phyloP scores from a whole-genome alignment of 805 yeast genomes.

The Diddensiella transvaalensis region DNA sequence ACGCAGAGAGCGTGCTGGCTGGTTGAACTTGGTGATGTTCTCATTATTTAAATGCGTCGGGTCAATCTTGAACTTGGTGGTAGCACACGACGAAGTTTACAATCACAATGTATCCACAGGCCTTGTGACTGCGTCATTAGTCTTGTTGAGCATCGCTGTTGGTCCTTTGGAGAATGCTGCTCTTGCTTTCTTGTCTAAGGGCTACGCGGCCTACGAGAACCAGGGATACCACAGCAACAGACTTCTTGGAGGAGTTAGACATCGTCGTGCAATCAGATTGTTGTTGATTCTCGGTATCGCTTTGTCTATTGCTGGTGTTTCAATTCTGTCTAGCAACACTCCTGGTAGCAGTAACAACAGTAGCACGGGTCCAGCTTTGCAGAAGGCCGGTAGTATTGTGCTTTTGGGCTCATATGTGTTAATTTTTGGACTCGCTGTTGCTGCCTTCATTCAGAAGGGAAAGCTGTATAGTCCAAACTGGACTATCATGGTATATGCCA shows the following conservation, averaged over 20 bases:
- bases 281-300: conserved; percentile 5
- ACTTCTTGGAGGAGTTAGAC: background rate
- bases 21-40: conserved; percentile 11
- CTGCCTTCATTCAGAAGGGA: background rate
- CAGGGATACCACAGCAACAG: background rate
- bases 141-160: conserved; percentile 11
- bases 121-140: conserved; percentile 9
- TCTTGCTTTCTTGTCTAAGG: conserved; percentile 12
- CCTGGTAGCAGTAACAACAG: background rate
- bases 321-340: conserved; percentile 3
- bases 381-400: conserved; percentile 10
- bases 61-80: conserved; percentile 7
- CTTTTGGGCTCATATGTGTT: conserved; percentile 5
- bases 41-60: conserved; percentile 12
- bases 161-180: conserved; percentile 17
- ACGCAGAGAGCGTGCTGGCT: conserved; percentile 12
- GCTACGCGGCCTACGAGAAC: conserved; percentile 4
- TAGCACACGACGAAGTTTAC: conserved; percentile 3
- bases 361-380: conserved; percentile 1
- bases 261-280: background rate
- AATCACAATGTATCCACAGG: background rate
- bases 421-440: conserved; percentile 7
- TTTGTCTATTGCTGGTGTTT: conserved; percentile 13
- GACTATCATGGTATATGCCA: conserved; percentile 4
- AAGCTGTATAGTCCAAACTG: conserved; percentile 7